A percentile compares a stretch with the other conserved stretches of the same genome.
Conservation (phyloP, 345 rosid species). For the Rhizophora mangle region DNA sequence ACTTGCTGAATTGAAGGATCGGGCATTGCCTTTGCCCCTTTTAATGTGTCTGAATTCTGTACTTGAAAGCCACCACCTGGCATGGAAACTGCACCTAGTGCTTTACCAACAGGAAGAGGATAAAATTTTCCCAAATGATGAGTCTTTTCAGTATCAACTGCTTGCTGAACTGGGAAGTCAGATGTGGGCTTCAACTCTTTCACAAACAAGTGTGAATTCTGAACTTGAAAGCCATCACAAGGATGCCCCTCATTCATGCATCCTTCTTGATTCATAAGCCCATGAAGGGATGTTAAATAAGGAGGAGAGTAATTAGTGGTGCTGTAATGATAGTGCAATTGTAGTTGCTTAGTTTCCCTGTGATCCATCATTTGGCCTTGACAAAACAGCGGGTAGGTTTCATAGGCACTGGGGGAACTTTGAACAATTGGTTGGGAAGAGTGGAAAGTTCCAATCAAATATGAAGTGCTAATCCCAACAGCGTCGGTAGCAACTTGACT, state of each 20-base stretch:
- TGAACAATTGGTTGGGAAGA: conserved; percentile 42
- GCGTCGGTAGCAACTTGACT: conserved; percentile 32
- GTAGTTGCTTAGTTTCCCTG: conserved; percentile 40
- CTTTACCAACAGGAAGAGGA: conserved; percentile 36
- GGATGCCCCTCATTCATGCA: conserved; percentile 36
- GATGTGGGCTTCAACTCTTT: conserved; percentile 39
- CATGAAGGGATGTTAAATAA: conserved; percentile 38
- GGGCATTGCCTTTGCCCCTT: conserved; percentile 36
- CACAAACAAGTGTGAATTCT: conserved; percentile 29
- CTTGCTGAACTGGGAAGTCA: conserved; percentile 36
- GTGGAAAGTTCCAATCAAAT: conserved; percentile 36
- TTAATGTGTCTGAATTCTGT: conserved; percentile 34
- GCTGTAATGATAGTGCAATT: conserved; percentile 35
- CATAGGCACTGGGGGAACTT: conserved; percentile 42
- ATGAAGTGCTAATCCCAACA: conserved; percentile 38
- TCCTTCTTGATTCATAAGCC: conserved; percentile 40
- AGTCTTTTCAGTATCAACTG: conserved; percentile 31
- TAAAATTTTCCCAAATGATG: conserved; percentile 27
- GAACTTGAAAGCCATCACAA: conserved; percentile 34
- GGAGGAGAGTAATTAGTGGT: conserved; percentile 39
- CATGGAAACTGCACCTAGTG: conserved; percentile 12
- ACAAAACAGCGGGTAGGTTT: conserved; percentile 44
- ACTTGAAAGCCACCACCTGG: conserved; percentile 31
- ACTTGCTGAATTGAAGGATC: conserved; percentile 37
- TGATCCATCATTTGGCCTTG: conserved; percentile 42